Conservation (phyloP, 441 rosid species). For the Flueggea neowawraea region DNA sequence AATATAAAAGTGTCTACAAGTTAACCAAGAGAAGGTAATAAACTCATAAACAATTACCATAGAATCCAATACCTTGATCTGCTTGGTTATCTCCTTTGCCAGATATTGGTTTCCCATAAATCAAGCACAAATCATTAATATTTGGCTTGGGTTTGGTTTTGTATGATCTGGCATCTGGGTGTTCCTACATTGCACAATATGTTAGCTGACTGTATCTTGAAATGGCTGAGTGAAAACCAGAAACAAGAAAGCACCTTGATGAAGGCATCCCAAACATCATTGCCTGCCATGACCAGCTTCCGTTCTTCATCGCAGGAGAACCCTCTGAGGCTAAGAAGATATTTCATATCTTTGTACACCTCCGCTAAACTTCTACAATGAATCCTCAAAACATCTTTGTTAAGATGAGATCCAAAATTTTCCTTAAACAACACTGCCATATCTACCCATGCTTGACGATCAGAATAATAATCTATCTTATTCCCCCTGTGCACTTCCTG, state of each 20-base stretch:
- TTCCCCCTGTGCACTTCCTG: conserved; percentile 38
- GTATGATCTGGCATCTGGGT: conserved; percentile 34
- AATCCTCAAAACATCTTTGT: conserved; percentile 30
- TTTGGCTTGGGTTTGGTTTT: conserved; percentile 25
- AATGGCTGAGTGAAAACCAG: conserved; percentile 1
- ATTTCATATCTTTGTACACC: conserved; percentile 34
- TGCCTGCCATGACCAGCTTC: conserved; percentile 37
- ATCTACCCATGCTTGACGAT: conserved; percentile 39
- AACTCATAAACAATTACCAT: conserved; percentile 27
- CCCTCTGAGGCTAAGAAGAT: conserved; percentile 31
- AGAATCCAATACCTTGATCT: conserved; percentile 16
- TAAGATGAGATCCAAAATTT: conserved; percentile 34
- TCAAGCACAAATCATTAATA: conserved; percentile 48
- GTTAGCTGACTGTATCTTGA: conserved; percentile 20
- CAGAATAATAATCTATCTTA: conserved; percentile 22
- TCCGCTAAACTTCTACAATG: conserved; percentile 29
- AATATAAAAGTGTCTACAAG: neutral
- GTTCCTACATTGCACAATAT: conserved; percentile 35
- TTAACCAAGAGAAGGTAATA: conserved; percentile 2
- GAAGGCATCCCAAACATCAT: conserved; percentile 43
- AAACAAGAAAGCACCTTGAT: conserved; percentile 34
- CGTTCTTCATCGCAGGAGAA: conserved; percentile 38
- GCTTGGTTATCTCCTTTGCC: conserved; percentile 16
- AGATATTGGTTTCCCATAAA: conserved; percentile 37
- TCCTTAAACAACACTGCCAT: conserved; percentile 34